These are phyloP conservation scores for Salpingoeca rosetta DNA, from an alignment of 78 protist species.

Conservation along the genomic window DNA sequence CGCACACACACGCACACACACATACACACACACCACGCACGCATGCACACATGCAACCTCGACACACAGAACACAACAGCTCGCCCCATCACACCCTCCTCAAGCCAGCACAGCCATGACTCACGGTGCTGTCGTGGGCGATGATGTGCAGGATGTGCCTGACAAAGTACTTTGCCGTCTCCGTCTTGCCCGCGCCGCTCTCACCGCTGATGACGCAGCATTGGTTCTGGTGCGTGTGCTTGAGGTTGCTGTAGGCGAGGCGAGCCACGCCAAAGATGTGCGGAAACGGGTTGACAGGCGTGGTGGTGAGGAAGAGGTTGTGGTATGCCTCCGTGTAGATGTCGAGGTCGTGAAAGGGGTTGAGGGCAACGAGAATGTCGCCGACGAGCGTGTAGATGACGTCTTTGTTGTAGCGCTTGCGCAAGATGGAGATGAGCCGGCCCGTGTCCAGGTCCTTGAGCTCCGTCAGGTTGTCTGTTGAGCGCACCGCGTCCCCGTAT, in stretches of 20 bases:
- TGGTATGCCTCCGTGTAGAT: conserved; percentile 25
- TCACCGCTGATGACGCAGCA: conserved; percentile 70
- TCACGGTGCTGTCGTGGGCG: background rate
- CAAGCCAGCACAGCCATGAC: conserved; percentile 61
- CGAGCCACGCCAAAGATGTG: conserved; percentile 75
- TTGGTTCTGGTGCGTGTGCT: conserved; percentile 6
- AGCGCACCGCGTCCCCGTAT: no score
- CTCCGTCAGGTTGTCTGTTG: background rate
- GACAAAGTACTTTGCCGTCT: conserved; percentile 68
- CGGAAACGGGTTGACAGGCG: conserved; percentile 35
- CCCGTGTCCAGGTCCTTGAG: background rate
- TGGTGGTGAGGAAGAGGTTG: conserved; percentile 1
- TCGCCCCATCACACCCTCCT: background rate
- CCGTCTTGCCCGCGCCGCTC: conserved; percentile 51
- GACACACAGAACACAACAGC: no score
- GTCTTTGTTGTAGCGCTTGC: background rate
- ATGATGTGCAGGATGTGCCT: background rate
- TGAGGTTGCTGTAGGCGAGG: conserved; percentile 44
- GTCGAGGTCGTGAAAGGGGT: conserved; percentile 60
- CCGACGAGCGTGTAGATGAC: conserved; percentile 13
- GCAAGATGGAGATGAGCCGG: background rate
- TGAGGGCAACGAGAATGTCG: conserved; percentile 65
- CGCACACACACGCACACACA: no score
- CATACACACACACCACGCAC: no score
- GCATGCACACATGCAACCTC: no score